Evolutionary conservation across 345 rosid species (phyloP).

Genomic region (Eutrema japonicum): DNA sequence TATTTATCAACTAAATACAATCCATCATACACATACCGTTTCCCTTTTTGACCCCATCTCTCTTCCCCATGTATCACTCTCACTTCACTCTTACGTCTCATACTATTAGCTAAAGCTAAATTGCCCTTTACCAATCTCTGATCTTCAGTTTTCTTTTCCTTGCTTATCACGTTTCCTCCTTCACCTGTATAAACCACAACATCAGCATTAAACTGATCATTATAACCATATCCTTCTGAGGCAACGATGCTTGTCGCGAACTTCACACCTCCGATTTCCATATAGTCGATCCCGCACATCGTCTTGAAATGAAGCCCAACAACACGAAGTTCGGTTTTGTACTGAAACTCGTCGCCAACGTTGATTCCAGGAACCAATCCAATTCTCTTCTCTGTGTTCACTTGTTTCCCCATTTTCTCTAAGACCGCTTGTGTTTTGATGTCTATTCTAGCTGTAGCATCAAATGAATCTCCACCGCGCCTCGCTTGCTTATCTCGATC

Average conservation of each 20-base stretch:
- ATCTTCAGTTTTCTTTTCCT: conserved; percentile 63
- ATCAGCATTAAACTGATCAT: conserved; percentile 58
- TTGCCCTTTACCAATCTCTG: conserved; percentile 79
- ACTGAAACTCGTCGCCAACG: conserved; percentile 82
- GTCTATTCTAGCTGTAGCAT: conserved; percentile 56
- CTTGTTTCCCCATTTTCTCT: conserved; percentile 50
- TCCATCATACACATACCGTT: conserved; percentile 72
- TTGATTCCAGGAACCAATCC: conserved; percentile 81
- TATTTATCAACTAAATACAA: conserved; percentile 62
- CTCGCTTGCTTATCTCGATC: conserved; percentile 68
- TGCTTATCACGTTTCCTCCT: conserved; percentile 69
- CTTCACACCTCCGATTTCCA: conserved; percentile 45
- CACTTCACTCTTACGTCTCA: conserved; percentile 52
- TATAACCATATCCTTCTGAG: conserved; percentile 72
- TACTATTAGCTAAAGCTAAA: conserved; percentile 69
- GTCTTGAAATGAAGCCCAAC: conserved; percentile 72
- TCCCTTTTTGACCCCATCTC: conserved; percentile 36
- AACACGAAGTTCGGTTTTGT: conserved; percentile 70
- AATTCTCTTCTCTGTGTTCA: conserved; percentile 53
- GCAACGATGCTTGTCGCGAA: conserved; percentile 77
- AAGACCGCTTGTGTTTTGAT: conserved; percentile 50
- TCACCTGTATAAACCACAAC: conserved; percentile 71
- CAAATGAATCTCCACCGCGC: conserved; percentile 32
- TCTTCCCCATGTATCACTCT: conserved; percentile 79
- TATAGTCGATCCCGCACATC: conserved; percentile 76